A percentile compares a stretch with the other conserved stretches of the same genome.
phyloP scores from a whole-genome alignment of 2,329 filamentous ascomycete genomes.

The Colletotrichum nymphaeae region DNA sequence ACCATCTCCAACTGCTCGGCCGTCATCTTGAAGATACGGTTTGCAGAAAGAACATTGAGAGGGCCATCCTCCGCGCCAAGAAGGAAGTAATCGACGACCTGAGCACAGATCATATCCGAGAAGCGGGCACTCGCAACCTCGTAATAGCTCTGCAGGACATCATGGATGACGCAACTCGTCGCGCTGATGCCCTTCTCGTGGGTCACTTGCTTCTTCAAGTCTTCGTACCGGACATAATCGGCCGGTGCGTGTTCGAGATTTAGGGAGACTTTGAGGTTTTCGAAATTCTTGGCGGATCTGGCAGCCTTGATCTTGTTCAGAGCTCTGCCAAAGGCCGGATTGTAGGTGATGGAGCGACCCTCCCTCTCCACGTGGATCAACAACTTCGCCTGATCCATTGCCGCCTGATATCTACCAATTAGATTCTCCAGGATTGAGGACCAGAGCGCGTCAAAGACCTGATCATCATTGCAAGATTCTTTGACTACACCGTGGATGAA shows the following conservation, averaged over 20 bases:
- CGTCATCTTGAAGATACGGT: constrained; percentile 60
- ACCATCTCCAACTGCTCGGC: constrained; percentile 63
- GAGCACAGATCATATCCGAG: constrained; percentile 70
- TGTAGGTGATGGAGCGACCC: constrained; percentile 59
- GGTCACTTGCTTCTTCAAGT: neutral
- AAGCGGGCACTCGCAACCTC: constrained; percentile 70
- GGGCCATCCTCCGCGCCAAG: constrained; percentile 62
- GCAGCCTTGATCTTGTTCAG: constrained; percentile 36
- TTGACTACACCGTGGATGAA: constrained; percentile 60
- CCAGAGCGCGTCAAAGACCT: constrained; percentile 56
- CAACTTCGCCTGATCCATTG: constrained; percentile 60
- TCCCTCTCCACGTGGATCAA: constrained; percentile 63
- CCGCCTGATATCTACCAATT: constrained; percentile 54
- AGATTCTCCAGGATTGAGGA: constrained; percentile 55
- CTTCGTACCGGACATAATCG: neutral
- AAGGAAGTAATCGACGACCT: constrained; percentile 66
- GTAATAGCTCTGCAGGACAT: constrained; percentile 72
- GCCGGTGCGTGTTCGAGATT: fast-evolving
- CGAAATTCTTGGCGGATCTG: neutral
- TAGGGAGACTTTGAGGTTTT: neutral
- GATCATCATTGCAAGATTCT: constrained; percentile 54
- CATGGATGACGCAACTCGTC: constrained; percentile 64
- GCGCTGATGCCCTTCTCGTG: constrained; percentile 34
- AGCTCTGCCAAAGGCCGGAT: constrained; percentile 61
- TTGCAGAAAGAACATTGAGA: constrained; percentile 61